phyloP scores from a whole-genome alignment of 2,329 filamentous ascomycete species.

The Elsinoe necatrix region DNA sequence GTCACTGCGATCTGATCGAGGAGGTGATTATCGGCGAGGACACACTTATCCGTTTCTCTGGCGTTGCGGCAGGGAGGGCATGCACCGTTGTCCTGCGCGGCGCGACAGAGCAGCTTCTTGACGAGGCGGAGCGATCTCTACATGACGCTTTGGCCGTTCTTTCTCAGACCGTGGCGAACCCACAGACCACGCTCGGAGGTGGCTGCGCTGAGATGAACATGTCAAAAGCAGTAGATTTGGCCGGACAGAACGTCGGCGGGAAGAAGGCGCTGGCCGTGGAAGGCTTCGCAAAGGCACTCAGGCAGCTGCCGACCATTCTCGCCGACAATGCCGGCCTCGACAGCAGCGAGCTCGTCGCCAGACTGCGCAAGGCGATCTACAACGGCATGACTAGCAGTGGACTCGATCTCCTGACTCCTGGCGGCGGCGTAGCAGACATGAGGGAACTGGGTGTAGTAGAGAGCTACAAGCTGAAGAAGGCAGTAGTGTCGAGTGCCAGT shows the following conservation, averaged over 20 bases:
- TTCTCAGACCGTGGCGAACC: constrained; percentile 92
- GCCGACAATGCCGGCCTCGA: constrained; percentile 97
- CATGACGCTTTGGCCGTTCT: constrained; percentile 94
- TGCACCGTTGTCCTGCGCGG: constrained; percentile 96
- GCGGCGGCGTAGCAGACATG: constrained; percentile 93
- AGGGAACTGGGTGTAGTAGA: constrained; percentile 89
- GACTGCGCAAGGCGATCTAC: constrained; percentile 88
- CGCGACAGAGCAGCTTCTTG: constrained; percentile 91
- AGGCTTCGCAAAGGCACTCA: constrained; percentile 77
- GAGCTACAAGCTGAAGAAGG: constrained; percentile 96
- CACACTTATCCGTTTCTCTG: constrained; percentile 93
- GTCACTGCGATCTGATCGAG: constrained; percentile 90
- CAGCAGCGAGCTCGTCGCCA: constrained; percentile 84
- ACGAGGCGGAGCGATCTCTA: constrained; percentile 91
- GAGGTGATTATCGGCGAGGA: constrained; percentile 98
- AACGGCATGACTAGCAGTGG: constrained; percentile 89
- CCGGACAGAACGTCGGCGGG: constrained; percentile 86
- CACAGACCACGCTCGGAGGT: constrained; percentile 85
- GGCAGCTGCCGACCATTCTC: constrained; percentile 90
- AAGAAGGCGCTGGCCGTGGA: constrained; percentile 95
- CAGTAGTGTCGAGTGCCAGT: constrained; percentile 92
- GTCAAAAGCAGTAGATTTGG: constrained; percentile 93
- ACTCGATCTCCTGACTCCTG: constrained; percentile 77
- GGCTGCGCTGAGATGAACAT: constrained; percentile 98
- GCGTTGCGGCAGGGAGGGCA: constrained; percentile 83